phyloP scores from a whole-genome alignment of 1,284 basidiomycete species.

The Papiliotrema nemorosa region DNA sequence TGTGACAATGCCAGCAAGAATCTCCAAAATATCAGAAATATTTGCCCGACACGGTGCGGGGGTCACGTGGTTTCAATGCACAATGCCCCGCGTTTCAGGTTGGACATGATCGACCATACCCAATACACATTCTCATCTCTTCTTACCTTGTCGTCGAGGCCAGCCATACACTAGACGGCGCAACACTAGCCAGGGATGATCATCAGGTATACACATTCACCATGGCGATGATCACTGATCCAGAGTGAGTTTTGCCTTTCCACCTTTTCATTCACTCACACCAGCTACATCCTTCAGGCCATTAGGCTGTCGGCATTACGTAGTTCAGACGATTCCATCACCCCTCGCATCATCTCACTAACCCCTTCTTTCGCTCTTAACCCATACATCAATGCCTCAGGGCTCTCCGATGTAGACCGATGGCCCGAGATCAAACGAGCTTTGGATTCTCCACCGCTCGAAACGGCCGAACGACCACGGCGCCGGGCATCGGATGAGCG shows the following conservation, averaged over 20 bases:
- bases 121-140: background rate
- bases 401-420: conserved; percentile 67
- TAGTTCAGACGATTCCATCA: conserved; percentile 77
- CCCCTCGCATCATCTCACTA: conserved; percentile 71
- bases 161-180: no score
- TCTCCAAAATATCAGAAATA: background rate
- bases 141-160: background rate
- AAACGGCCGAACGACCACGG: conserved; percentile 51
- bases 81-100: background rate
- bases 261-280: background rate
- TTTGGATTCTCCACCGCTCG: conserved; percentile 51
- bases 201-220: conserved; percentile 8
- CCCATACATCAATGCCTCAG: conserved; percentile 73
- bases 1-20: background rate
- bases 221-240: conserved; percentile 48
- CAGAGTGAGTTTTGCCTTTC: conserved; percentile 19
- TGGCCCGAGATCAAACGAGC: conserved; percentile 75
- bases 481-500: conserved; percentile 6
- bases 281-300: conserved; percentile 78
- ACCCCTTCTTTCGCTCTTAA: conserved; percentile 61
- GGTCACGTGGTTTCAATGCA: background rate
- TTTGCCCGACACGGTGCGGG: background rate
- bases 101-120: background rate
- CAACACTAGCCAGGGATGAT: background rate
- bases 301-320: conserved; percentile 82